Base-by-base conservation (phyloP, 108 stramenopile species). In the Conticribra weissflogii region DNA sequence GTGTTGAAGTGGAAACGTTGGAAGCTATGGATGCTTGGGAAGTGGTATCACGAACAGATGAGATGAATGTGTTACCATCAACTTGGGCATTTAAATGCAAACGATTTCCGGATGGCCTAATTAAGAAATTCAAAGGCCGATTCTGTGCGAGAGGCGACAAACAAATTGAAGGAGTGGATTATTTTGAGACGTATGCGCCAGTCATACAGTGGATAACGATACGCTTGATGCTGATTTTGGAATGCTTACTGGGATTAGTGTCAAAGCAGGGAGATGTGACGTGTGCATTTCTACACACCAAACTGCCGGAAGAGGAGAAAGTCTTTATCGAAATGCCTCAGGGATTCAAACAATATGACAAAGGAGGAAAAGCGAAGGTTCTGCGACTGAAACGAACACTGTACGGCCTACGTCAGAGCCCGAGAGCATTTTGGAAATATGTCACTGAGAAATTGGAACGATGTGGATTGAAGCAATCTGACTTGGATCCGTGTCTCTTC, bases 51-150 rank as follows among this genome's bases (percentile, higher is more conserved):
- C n/a, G n/a, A n/a, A n/a, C n/a, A n/a, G n/a, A n/a, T n/a, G n/a
- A n/a, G n/a, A n/a, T n/a, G n/a, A n/a, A n/a, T n/a, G n/a, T n/a
- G n/a, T n/a, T n/a, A n/a, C n/a, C n/a, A n/a, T n/a, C n/a, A n/a
- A n/a, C n/a, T n/a, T n/a, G n/a, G n/a, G n/a, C n/a, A n/a, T n/a
- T n/a, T n/a, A n/a, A n/a, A n/a, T n/a, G n/a, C n/a, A 85, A 88
- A 52, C 59, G 83, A 0, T 70, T 27, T 21, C 86, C 86, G 2
- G 79, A 81, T 70, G 81, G 85, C 8, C 15, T 21, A 0, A 33
- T 86, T 7, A 72, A 55, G 45, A 83, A 83, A 48, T 66, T 66
- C 54, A 87, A 87, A 46, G 86, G 75, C 2, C 21, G 83, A 21
- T 82, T 61, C 28, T 86, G 86, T 25, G 69, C 59, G 18, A 16